phyloP scores from a whole-genome alignment of 768 basidiomycete genomes.

The Suillus brevipes region DNA sequence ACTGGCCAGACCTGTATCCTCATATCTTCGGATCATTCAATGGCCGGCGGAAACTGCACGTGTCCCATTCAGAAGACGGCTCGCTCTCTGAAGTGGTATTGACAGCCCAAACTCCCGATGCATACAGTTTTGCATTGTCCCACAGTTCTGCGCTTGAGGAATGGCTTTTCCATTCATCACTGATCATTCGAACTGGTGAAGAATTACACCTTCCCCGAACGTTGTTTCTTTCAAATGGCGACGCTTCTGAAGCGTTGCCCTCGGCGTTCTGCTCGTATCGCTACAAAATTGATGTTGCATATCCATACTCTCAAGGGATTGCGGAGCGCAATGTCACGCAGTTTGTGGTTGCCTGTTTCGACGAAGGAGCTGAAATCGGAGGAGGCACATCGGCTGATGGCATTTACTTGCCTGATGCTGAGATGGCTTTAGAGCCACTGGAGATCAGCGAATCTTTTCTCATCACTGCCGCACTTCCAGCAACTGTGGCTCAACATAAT shows the following conservation, averaged over 20 bases:
- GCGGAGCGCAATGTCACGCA: constrained; percentile 48
- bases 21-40: constrained; percentile 36
- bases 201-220: constrained; percentile 32
- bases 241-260: constrained; percentile 10
- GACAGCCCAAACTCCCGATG: constrained; percentile 48
- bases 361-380: constrained; percentile 10
- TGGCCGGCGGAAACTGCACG: neutral
- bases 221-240: constrained; percentile 20
- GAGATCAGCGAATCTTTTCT: constrained; percentile 79
- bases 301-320: constrained; percentile 76
- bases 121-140: constrained; percentile 44
- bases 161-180: constrained; percentile 42
- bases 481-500: constrained; percentile 12
- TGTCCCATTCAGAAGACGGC: constrained; percentile 31
- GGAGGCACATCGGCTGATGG: neutral
- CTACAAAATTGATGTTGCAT: constrained; percentile 58
- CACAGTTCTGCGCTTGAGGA: constrained; percentile 39
- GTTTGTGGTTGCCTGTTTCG: constrained; percentile 47
- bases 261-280: constrained; percentile 25
- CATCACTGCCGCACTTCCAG: constrained; percentile 46
- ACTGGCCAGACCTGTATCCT: constrained; percentile 40
- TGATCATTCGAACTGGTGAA: constrained; percentile 55
- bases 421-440: constrained; percentile 41
- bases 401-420: constrained; percentile 11
- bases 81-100: constrained; percentile 52